Conservation (phyloP, 179 eudicot species). For the Corrigiola litoralis region DNA sequence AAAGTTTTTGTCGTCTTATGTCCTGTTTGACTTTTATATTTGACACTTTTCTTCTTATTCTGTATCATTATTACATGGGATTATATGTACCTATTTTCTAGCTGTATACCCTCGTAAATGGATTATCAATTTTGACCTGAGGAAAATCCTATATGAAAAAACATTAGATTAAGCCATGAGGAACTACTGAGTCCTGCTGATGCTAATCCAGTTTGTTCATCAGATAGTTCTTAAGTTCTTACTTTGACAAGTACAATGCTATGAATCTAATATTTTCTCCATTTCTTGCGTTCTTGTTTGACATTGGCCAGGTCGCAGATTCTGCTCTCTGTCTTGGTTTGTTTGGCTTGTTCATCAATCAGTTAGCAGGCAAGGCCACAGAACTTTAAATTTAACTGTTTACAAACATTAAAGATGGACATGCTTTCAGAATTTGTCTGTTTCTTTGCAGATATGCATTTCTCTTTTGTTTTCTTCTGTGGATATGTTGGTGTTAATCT, state of each 20-base stretch:
- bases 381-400: background rate
- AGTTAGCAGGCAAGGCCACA: constrained; percentile 63
- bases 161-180: background rate
- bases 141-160: background rate
- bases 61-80: no score
- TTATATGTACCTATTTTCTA: background rate
- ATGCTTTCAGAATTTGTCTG: constrained; percentile 5
- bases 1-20: no score
- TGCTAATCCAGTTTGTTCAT: background rate
- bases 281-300: constrained; percentile 4
- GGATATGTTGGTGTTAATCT: constrained; percentile 87
- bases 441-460: constrained; percentile 70
- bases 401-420: constrained; percentile 4
- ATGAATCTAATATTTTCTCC: background rate
- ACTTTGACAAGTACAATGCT: background rate
- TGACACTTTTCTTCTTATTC: no score
- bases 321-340: constrained; percentile 80
- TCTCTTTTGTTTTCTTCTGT: constrained; percentile 87
- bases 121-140: background rate
- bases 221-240: background rate
- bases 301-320: constrained; percentile 68
- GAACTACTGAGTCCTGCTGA: background rate
- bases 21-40: no score
- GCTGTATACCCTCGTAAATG: background rate
- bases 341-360: constrained; percentile 68